phyloP scores from a whole-genome alignment of 805 yeast genomes.

The Debaryomyces maramus region DNA sequence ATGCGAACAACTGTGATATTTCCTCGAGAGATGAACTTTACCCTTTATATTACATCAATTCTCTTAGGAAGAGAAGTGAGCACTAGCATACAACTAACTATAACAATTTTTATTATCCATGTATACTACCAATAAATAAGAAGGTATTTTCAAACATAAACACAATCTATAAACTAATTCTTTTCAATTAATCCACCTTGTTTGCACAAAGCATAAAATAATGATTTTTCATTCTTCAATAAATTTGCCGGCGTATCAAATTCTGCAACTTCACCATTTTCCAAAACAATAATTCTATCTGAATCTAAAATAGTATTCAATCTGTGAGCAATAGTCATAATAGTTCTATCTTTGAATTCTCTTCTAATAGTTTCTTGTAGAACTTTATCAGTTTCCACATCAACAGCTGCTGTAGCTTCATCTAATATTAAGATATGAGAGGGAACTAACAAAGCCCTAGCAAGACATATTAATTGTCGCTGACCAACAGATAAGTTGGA shows the following conservation, averaged over 20 bases:
- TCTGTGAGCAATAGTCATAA: constrained; percentile 83
- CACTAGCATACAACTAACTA: constrained; percentile 40
- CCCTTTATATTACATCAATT: constrained; percentile 49
- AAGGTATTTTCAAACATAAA: constrained; percentile 8
- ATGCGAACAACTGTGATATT: constrained; percentile 31
- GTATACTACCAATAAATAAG: neutral
- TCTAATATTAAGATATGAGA: constrained; percentile 64
- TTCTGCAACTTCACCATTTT: constrained; percentile 72
- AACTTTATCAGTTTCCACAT: constrained; percentile 77
- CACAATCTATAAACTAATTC: constrained; percentile 6
- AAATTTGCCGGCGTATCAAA: constrained; percentile 71
- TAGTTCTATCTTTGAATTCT: constrained; percentile 74
- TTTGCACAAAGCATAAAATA: constrained; percentile 78
- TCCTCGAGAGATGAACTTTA: constrained; percentile 38
- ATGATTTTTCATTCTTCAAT: constrained; percentile 61
- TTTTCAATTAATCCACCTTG: constrained; percentile 67
- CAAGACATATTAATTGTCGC: constrained; percentile 67
- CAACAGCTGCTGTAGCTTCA: constrained; percentile 90
- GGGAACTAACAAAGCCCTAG: constrained; percentile 69
- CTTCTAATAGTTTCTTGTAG: constrained; percentile 76
- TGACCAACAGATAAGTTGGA: constrained; percentile 53
- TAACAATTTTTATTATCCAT: neutral
- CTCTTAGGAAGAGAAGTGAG: constrained; percentile 63
- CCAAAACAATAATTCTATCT: constrained; percentile 73
- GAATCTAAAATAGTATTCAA: constrained; percentile 80